Base-by-base conservation (phyloP, 2,329 filamentous ascomycete species). In the Rutstroemia sp. region DNA sequence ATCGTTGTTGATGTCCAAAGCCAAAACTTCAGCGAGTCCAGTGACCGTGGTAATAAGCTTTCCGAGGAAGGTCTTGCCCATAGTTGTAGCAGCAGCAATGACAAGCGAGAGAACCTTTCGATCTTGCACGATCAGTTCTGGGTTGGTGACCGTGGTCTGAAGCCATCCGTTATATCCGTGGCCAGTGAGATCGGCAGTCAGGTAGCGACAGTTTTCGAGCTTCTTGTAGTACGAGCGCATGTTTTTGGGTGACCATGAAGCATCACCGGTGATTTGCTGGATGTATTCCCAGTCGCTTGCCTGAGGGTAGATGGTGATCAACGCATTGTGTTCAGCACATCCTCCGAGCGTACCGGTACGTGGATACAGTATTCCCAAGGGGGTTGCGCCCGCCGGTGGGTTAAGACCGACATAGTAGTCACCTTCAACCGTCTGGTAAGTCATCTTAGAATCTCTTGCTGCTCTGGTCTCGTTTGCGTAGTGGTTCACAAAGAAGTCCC, bases 401-500 rank as follows among this genome's bases (percentile, higher is more conserved):
- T 60, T 51, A 5, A 49, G 21, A 4, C 66, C 66, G 30, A 63
- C 61, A 46, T 64, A 68, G 12, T 58, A 59, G 16, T 51, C 45
- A 2, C 67, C 67, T 45, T 64, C 60, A 14, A 46, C 38, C 7
- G 58, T 73, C 16, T 70, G 63, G 65, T 78, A 81, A 2, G 62
- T 62, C 19, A 61, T 25, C 54, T 64, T 58, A 4, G 49, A 48
- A 47, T 63, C 62, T 49, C 58, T 49, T 25, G 47, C 56, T 36
- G 57, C 47, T 19, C 49, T 39, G 12, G 54, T 48, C 10, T 57
- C 51, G 39, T 63, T 58, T 17, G 54, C 51, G 38, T 61, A 58
- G 52, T 63, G 58, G 25, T 60, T 54, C 25, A 63, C 60, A 49
- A 63, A 65, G 52, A 77, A 81, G 66, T 80, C 76, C 79, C 78